Base-by-base conservation (phyloP, 345 rosid species). In the Acer negundo region DNA sequence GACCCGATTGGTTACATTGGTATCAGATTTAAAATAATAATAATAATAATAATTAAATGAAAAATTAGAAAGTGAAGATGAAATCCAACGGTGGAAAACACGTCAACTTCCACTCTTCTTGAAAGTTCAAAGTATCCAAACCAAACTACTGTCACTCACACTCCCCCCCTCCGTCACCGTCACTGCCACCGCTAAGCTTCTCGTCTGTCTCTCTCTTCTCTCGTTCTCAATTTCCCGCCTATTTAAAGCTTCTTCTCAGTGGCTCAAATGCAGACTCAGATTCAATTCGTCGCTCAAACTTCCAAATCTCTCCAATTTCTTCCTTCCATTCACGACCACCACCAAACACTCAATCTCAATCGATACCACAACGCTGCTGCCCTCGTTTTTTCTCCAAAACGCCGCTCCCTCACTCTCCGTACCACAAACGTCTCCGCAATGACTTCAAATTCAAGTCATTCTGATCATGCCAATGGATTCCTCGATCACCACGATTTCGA, bases 401-500 rank as follows among this genome's bases (percentile, higher is more conserved):
- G 10, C 4, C 76, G 66, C 16, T 35, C 28, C 15, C 17, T 67
- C 62, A 44, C 78, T 38, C 86, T 66, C 75, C 79, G 19, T 70
- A 10, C 73, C 38, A 55, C 62, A 58, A 12, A 35, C 42, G 26
- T 1, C 53, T 19, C 42, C 42, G 11, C 78, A 4, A 87, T 91
- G 94, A 79, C 80, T 62, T 67, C 91, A 24, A 74, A 64, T 65
- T 81, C 90, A 15, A 80, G 74, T 35, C 68, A 42, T 31, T 69
- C 86, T 23, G 73, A 67, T 26, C 2, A 67, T 35, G 64, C 46
- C 24, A 24, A 69, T 49, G 67, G 71, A 12, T 46, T 78, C 72
- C 62, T 74, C 62, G 10, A 42, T 42, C 80, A 74, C 12, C 42
- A 80, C 13, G 85, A 88, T 9, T 80, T 95, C 73, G 89, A 88